These are phyloP conservation scores for Fragosphaeria purpurea DNA, from an alignment of 2,329 filamentous ascomycete genomes.

Conservation along the genomic window DNA sequence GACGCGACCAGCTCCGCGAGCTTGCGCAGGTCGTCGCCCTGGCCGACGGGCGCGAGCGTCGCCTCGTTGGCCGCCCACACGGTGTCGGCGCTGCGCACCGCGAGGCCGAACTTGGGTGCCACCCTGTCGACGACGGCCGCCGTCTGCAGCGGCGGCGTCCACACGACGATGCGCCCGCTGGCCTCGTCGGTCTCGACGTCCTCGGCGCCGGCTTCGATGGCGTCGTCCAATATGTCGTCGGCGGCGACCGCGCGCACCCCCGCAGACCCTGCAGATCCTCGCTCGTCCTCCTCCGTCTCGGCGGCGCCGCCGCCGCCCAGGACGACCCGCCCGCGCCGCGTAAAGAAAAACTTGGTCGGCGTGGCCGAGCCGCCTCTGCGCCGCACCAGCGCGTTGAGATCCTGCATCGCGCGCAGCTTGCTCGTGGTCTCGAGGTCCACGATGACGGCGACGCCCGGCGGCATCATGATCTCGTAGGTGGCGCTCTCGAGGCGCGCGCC, in stretches of 20 bases:
- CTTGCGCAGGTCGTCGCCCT: constrained; percentile 41
- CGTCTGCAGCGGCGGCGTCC: constrained; percentile 56
- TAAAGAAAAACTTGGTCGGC: constrained; percentile 75
- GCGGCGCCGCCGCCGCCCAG: constrained; percentile 49
- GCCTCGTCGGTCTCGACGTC: constrained; percentile 55
- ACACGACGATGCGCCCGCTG: constrained; percentile 61
- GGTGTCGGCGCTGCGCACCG: constrained; percentile 67
- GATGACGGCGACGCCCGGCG: constrained; percentile 65
- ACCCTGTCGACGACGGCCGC: constrained; percentile 55
- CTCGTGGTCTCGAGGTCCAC: constrained; percentile 81
- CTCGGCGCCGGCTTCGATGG: constrained; percentile 74
- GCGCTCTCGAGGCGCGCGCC: constrained; percentile 69
- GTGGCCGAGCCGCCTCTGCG: constrained; percentile 58
- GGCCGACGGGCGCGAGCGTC: constrained; percentile 55
- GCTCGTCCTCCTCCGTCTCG: constrained; percentile 62
- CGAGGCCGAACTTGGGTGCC: constrained; percentile 51
- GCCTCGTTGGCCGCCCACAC: constrained; percentile 79
- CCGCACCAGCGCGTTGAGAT: constrained; percentile 63
- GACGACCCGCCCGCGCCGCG: constrained; percentile 64
- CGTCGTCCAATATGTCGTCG: constrained; percentile 68
- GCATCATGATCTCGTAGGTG: constrained; percentile 71
- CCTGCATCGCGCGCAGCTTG: constrained; percentile 61
- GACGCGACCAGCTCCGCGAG: constrained; percentile 50
- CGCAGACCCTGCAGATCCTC: constrained; percentile 52
- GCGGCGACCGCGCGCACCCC: constrained; percentile 26